Evolutionary conservation across 2,329 filamentous ascomycete species (phyloP).

Genomic region (Stachybotrys chartarum): DNA sequence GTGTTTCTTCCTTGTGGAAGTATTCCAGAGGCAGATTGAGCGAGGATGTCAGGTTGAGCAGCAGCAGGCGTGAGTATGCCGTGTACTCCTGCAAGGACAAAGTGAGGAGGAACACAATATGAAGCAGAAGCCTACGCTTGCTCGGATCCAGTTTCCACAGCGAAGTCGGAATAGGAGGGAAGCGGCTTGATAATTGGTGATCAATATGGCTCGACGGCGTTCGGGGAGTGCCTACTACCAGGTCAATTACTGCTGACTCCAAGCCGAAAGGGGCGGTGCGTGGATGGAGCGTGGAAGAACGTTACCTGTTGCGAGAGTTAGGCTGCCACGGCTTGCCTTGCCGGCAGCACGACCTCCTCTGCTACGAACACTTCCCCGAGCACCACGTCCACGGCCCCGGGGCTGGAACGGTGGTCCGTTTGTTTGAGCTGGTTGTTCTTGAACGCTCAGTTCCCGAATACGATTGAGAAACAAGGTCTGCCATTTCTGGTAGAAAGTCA

Average conservation of each 20-base stretch:
- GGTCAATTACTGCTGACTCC: neutral
- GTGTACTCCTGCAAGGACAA: slow-evolving; percentile 73
- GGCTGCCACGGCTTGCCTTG: slow-evolving; percentile 17
- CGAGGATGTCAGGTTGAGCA: slow-evolving; percentile 64
- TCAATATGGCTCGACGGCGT: slow-evolving; percentile 36
- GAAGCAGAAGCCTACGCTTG: slow-evolving; percentile 61
- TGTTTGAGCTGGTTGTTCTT: slow-evolving; percentile 22
- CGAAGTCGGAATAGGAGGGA: slow-evolving; percentile 52
- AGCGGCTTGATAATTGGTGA: slow-evolving; percentile 39
- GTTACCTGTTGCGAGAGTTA: slow-evolving; percentile 28
- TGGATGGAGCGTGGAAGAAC: neutral
- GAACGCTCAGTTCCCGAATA: slow-evolving; percentile 59
- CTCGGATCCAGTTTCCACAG: slow-evolving; percentile 53
- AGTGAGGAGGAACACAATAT: slow-evolving; percentile 64
- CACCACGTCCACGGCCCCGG: slow-evolving; percentile 28
- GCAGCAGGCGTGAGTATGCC: slow-evolving; percentile 63
- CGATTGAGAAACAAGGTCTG: slow-evolving; percentile 61
- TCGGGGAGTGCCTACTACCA: slow-evolving; percentile 27
- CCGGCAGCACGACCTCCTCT: slow-evolving; percentile 21
- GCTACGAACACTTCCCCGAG: slow-evolving; percentile 16
- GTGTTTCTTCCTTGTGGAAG: slow-evolving; percentile 64
- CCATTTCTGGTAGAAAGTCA: slow-evolving; percentile 77
- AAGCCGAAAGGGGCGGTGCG: neutral
- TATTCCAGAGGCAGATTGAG: slow-evolving; percentile 59
- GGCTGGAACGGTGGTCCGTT: slow-evolving; percentile 9